phyloP scores from a whole-genome alignment of 78 protist genomes.

The Dictyostelium intermedium region DNA sequence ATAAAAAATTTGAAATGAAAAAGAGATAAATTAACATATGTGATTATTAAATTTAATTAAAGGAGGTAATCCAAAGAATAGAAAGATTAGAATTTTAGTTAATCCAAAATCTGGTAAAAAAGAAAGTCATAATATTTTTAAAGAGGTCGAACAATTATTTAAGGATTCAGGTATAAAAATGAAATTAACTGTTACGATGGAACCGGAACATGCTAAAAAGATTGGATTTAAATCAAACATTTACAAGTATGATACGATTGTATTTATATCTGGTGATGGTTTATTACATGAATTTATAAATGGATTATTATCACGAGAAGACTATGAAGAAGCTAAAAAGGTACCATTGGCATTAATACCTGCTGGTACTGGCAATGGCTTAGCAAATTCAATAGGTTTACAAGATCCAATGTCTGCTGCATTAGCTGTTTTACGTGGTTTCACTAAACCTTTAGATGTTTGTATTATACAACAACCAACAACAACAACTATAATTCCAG shows the following conservation, averaged over 20 bases:
- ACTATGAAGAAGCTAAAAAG: conserved; percentile 39
- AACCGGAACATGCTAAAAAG: conserved; percentile 61
- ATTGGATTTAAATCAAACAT: conserved; percentile 46
- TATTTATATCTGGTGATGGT: conserved; percentile 66
- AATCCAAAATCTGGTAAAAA: conserved; percentile 62
- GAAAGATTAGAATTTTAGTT: conserved; percentile 36
- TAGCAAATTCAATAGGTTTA: conserved; percentile 50
- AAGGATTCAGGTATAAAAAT: conserved; percentile 27
- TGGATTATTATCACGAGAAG: conserved; percentile 62
- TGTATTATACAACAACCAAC: conserved; percentile 17
- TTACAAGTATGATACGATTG: conserved; percentile 55
- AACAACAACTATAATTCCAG: background rate
- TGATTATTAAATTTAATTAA: too few relatives aligned
- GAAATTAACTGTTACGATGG: conserved; percentile 36
- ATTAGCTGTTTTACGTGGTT: conserved; percentile 44
- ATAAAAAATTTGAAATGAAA: too few relatives aligned
- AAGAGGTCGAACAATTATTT: conserved; percentile 18
- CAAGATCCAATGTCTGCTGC: conserved; percentile 60
- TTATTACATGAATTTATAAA: conserved; percentile 70
- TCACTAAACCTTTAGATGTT: conserved; percentile 66
- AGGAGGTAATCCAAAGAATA: conserved; percentile 50
- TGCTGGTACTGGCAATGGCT: conserved; percentile 67
- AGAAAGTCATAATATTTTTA: conserved; percentile 12
- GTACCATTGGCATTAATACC: conserved; percentile 25
- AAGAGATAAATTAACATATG: too few relatives aligned